Evolutionary conservation across 805 yeast species (phyloP), one percentile per base, ranked within the genome.

Genomic region (Sungouiella thailandica): DNA sequence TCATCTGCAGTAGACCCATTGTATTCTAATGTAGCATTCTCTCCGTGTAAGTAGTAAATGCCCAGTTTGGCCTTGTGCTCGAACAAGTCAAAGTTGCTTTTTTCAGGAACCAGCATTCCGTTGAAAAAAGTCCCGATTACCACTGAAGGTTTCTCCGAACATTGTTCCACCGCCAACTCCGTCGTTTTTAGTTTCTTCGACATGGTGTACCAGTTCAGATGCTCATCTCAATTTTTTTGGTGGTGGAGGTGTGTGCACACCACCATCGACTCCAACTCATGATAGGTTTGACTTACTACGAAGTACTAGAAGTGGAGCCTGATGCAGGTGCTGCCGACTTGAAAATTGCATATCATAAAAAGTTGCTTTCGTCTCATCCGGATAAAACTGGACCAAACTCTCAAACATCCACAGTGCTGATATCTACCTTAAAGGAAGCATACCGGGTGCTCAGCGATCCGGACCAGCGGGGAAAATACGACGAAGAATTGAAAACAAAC

Each of bases 71-170:
- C 58, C 43, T 62, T 64, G 47, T 74, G 70, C 47, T 72, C 68
- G 58, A 74, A 85, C 23, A 86, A 60, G 28, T 80, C 77, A 47
- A 89, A 83, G 22, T 62, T 55, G 6, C 83, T 75, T 10, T 72
- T 67, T 6, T 60, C 56, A 23, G 90, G 80, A 2, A 80, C 72
- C 16, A 69, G 61, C 34, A 83, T 66, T 4, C 96, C 96, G 50
- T 83, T 83, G 65, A 88, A 81, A 50, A 84, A 82, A n/a, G 83
- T 72, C 3, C 87, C 83, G 7, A 82, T 69, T 3, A 74, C 77
- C 4, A 74, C 60, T 3, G 68, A 52, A 11, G 78, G 72, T 17
- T 68, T 68, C 12, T 70, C 74, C 12, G 62, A 58, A 36, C 54
- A 44, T 1, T 65, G 44, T 10, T 50, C 42, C 20, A 74, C 65